A percentile compares a stretch with the other conserved stretches of the same genome.
Evolutionary conservation across 441 rosid genomes (phyloP).

Genomic region (Hura crepitans): DNA sequence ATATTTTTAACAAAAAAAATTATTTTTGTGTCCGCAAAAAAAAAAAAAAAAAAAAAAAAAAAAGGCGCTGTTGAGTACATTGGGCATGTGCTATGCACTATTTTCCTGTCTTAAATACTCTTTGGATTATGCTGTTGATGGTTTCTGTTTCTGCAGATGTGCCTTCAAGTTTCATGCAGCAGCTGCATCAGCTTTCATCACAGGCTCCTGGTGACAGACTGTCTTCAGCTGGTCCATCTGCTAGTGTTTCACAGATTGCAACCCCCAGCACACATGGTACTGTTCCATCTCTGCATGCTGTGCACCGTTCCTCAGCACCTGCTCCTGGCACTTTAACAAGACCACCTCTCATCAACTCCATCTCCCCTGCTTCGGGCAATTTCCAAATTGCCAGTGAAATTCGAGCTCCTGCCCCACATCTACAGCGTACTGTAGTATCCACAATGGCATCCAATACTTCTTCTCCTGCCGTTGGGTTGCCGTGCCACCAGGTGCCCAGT

Average conservation of each 20-base stretch:
- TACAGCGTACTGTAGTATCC: slow-evolving; percentile 44
- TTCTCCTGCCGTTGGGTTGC: slow-evolving; percentile 22
- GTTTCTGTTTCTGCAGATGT: slow-evolving; percentile 42
- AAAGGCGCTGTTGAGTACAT: not conserved
- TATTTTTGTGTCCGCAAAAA: too few relatives aligned
- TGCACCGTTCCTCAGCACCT: slow-evolving; percentile 24
- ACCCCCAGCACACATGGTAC: slow-evolving; percentile 15
- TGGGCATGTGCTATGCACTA: not conserved
- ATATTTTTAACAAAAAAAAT: too few relatives aligned
- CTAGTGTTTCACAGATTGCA: slow-evolving; percentile 24
- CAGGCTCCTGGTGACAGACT: slow-evolving; percentile 35
- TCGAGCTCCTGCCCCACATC: slow-evolving; percentile 58
- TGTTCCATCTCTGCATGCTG: slow-evolving; percentile 28
- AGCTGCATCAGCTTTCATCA: slow-evolving; percentile 38
- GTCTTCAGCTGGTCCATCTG: slow-evolving; percentile 23
- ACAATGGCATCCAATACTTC: slow-evolving; percentile 21
- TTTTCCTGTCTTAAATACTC: not conserved
- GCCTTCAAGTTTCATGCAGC: slow-evolving; percentile 38
- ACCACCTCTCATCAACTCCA: slow-evolving; percentile 44
- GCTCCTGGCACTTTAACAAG: slow-evolving; percentile 37
- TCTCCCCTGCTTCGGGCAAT: slow-evolving; percentile 37
- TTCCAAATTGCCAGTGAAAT: slow-evolving; percentile 41
- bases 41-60: too few relatives aligned
- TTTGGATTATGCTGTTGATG: slow-evolving; percentile 3
- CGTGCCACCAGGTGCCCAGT: slow-evolving; percentile 26